Evolutionary conservation across 202 grass and related monocot species (phyloP).

Genomic region (Alloteropsis angusta): DNA sequence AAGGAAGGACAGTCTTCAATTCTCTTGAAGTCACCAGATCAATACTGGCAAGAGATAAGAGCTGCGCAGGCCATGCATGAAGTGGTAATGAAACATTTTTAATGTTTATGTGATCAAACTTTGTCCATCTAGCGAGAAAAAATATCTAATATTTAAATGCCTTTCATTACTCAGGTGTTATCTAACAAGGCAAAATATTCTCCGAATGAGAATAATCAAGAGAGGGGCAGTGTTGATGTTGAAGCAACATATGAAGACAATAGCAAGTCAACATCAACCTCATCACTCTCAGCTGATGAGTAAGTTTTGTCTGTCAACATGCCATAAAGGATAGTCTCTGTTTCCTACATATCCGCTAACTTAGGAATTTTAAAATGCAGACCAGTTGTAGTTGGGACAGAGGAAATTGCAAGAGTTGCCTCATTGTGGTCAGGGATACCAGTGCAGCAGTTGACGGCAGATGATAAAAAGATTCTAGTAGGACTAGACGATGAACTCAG

Average conservation of each 20-base stretch:
- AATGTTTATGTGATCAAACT: not conserved
- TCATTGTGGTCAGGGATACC: slow-evolving; percentile 91
- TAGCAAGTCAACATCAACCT: slow-evolving; percentile 20
- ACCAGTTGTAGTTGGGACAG: slow-evolving; percentile 61
- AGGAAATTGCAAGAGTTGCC: slow-evolving; percentile 83
- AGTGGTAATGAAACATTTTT: slow-evolving; percentile 49
- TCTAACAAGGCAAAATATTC: slow-evolving; percentile 67
- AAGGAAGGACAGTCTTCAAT: slow-evolving; percentile 57
- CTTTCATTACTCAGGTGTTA: slow-evolving; percentile 34
- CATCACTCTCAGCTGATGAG: slow-evolving; percentile 43
- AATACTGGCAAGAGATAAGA: slow-evolving; percentile 96
- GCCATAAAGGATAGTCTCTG: not conserved
- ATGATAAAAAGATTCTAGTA: slow-evolving; percentile 65
- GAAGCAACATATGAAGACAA: slow-evolving; percentile 20
- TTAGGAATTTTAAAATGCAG: slow-evolving; percentile 39
- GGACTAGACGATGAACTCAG: slow-evolving; percentile 70
- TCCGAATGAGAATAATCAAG: slow-evolving; percentile 31
- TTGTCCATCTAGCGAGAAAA: slow-evolving; percentile 17
- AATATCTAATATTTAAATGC: slow-evolving; percentile 15
- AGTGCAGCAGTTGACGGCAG: slow-evolving; percentile 68
- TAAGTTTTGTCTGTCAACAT: slow-evolving; percentile 42
- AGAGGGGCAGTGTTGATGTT: slow-evolving; percentile 3
- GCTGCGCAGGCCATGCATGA: slow-evolving; percentile 75
- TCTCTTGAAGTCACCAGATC: slow-evolving; percentile 71
- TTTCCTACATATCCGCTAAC: slow-evolving; percentile 11